Base-by-base conservation (phyloP, 2,329 filamentous ascomycete genomes). In the Westerdykella ornata region DNA sequence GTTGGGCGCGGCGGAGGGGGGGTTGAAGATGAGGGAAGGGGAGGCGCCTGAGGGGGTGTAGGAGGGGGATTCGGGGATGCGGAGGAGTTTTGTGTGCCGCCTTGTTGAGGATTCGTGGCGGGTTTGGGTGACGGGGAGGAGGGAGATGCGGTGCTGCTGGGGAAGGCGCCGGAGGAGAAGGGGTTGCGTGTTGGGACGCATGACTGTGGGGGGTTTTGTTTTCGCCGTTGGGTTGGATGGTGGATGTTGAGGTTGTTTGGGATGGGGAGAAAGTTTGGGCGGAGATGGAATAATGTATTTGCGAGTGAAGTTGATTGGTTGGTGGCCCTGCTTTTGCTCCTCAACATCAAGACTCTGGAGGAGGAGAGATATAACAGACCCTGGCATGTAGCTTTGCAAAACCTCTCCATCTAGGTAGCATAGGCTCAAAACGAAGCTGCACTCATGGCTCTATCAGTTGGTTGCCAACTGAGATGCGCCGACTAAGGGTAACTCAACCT, bases 111-210 rank as follows among this genome's bases (percentile, higher is more conserved):
- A 71, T 53, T 68, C 66, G 50, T 69, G 60, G 38, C 71, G 67
- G 51, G 42, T 44, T 59, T 66, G 60, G 22, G 50, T 50, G 7
- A 46, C 37, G 4, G 61, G 55, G 20, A 59, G 48, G 38, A 59
- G 48, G 1, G 53, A 49, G 48, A 17, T 48, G 31, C 12, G 33
- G 39, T 26, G 47, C 13, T 7, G 30, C 14, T 33, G n/a, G 30
- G 30, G 14, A 7, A 17, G 30, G 3, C n/a, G 8, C 16, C 0
- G 94, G 92, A 26, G 98, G 74, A 0, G 78, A 82, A 18, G 87
- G 70, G 3, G 81, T 66, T 1, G 86, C 76, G 56, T 84, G 75
- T 63, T 98, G 92, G 30, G 30, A 7, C 8, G 16, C n/a, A 33
- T 14, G n/a, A 17, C 13, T 33, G 30, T 17, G 48, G 37, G 55